phyloP scores from a whole-genome alignment of 345 rosid genomes.

The Linum tenue region DNA sequence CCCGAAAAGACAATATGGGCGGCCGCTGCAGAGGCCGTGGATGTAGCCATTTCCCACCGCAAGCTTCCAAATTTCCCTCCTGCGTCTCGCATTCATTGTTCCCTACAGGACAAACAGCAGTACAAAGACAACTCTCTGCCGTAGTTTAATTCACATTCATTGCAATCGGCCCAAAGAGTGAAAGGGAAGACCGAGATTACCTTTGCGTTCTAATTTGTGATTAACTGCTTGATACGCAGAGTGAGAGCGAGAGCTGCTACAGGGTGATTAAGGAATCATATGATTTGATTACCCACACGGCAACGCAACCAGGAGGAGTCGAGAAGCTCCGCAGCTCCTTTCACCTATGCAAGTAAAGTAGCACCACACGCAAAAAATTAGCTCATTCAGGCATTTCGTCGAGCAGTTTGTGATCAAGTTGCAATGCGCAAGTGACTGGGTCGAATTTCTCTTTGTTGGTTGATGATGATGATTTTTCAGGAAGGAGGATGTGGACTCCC shows the following conservation, averaged over 20 bases:
- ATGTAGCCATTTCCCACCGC: no score
- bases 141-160: no score
- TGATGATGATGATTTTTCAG: constrained; percentile 16
- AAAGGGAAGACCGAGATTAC: neutral
- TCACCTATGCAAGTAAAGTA: constrained; percentile 37
- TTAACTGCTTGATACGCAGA: constrained; percentile 14
- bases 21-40: no score
- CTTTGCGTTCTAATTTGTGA: neutral
- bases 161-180: neutral
- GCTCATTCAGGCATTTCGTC: neutral
- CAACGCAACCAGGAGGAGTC: constrained; percentile 24
- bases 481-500: constrained; percentile 17
- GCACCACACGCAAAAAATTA: no score
- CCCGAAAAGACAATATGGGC: no score
- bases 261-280: constrained; percentile 45
- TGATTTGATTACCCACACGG: constrained; percentile 30
- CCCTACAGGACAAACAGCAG: no score
- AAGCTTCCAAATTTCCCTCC: no score
- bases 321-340: constrained; percentile 34
- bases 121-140: no score
- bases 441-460: neutral
- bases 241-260: constrained; percentile 52
- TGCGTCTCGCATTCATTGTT: no score
- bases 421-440: neutral
- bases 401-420: neutral